A percentile compares a stretch with the other conserved stretches of the same genome.
These are phyloP conservation scores for Millerago galiae DNA, from an alignment of 805 yeast genomes.

Conservation along the genomic window DNA sequence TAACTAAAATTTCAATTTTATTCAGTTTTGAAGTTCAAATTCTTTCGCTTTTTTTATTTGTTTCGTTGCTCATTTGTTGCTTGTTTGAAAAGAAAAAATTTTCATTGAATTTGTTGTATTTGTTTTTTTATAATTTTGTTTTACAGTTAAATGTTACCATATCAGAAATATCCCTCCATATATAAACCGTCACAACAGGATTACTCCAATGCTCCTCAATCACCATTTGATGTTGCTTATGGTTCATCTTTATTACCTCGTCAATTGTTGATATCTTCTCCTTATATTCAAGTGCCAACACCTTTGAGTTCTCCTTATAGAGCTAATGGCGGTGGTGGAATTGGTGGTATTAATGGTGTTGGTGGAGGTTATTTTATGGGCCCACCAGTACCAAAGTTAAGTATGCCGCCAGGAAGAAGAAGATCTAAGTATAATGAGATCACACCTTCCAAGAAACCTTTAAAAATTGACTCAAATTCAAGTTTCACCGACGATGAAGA, in stretches of 20 bases:
- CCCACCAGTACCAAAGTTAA: constrained; percentile 20
- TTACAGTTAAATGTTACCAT: constrained; percentile 11
- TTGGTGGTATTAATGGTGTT: no score
- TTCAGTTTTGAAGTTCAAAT: no score
- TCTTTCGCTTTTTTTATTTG: no score
- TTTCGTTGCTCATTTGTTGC: no score
- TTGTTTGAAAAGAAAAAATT: no score
- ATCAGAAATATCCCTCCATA: constrained; percentile 20
- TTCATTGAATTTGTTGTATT: no score
- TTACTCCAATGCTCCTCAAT: constrained; percentile 29
- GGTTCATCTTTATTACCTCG: constrained; percentile 60
- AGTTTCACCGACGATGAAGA: constrained; percentile 7
- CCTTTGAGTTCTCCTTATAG: constrained; percentile 23
- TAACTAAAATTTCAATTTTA: no score
- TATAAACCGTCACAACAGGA: constrained; percentile 11
- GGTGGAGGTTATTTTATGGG: constrained; percentile 8
- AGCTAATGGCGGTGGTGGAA: no score
- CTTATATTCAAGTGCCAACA: constrained; percentile 41
- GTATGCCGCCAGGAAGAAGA: constrained; percentile 15
- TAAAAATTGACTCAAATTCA: neutral
- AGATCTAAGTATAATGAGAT: neutral
- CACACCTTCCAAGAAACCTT: constrained; percentile 4
- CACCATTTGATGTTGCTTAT: constrained; percentile 56
- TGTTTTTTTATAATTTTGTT: neutral
- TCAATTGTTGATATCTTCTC: constrained; percentile 54